Conservation (phyloP, 768 basidiomycete species). For the Boletus reticulatus region DNA sequence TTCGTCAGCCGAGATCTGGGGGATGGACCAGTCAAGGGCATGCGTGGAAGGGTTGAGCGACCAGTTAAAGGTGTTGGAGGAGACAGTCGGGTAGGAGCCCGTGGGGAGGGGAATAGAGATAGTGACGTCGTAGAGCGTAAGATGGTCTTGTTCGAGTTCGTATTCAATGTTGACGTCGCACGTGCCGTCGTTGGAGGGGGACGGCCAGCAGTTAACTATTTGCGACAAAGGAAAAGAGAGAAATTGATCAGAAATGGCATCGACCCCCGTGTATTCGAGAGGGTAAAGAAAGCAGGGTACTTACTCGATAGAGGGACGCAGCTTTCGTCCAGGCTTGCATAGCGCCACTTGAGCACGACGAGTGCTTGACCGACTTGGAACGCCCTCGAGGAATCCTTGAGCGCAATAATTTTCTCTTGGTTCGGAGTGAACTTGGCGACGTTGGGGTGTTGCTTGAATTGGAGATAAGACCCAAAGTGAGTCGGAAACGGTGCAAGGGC, state of each 20-base stretch:
- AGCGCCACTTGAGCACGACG: slow-evolving; percentile 90
- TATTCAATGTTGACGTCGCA: slow-evolving; percentile 97
- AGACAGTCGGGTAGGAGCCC: slow-evolving; percentile 84
- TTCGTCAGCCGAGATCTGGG: slow-evolving; percentile 58
- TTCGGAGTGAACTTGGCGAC: slow-evolving; percentile 81
- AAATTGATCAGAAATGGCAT: not conserved
- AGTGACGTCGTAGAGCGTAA: slow-evolving; percentile 79
- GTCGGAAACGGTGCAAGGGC: slow-evolving; percentile 54
- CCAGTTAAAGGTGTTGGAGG: slow-evolving; percentile 70
- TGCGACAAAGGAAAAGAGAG: not conserved
- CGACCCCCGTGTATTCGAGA: not conserved
- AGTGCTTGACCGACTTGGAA: slow-evolving; percentile 90
- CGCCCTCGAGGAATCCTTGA: slow-evolving; percentile 78
- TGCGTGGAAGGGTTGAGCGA: slow-evolving; percentile 76
- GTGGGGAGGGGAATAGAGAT: slow-evolving; percentile 91
- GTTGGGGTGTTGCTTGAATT: slow-evolving; percentile 97
- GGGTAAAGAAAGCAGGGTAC: slow-evolving; percentile 23
- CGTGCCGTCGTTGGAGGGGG: slow-evolving; percentile 87
- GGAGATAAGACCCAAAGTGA: slow-evolving; percentile 67
- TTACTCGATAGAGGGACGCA: slow-evolving; percentile 88
- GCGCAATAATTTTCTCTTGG: slow-evolving; percentile 63
- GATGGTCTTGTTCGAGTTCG: slow-evolving; percentile 83
- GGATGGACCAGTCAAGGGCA: slow-evolving; percentile 83
- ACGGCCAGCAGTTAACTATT: slow-evolving; percentile 95
- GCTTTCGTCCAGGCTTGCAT: slow-evolving; percentile 87